Conservation (phyloP, 768 basidiomycete species). For the Saitozyma sp. region DNA sequence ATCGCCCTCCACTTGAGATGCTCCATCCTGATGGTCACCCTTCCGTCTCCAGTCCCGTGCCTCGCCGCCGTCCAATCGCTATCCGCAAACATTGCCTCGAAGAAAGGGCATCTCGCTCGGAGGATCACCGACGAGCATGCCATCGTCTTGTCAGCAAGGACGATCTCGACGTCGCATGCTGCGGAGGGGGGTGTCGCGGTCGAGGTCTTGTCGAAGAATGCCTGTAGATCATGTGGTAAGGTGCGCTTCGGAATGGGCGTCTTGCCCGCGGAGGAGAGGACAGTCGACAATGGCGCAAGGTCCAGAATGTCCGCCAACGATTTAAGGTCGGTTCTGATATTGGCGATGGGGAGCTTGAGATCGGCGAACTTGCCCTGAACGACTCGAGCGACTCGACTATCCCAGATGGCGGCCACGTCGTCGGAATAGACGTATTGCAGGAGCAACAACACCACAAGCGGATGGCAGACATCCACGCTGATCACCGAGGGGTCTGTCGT, state of each 20-base stretch:
- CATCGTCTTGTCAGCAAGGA: conserved; percentile 66
- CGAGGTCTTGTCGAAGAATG: conserved; percentile 57
- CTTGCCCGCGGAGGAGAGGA: conserved; percentile 67
- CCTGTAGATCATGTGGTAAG: conserved; percentile 58
- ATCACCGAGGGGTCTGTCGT: conserved; percentile 16
- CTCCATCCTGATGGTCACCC: conserved; percentile 65
- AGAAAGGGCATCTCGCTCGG: conserved; percentile 79
- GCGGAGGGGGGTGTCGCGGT: background rate
- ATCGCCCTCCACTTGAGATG: conserved; percentile 75
- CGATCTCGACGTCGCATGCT: conserved; percentile 65
- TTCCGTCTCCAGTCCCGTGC: conserved; percentile 58
- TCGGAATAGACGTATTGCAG: conserved; percentile 88
- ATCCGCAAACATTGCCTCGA: conserved; percentile 78
- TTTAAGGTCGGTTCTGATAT: conserved; percentile 67
- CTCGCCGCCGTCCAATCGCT: conserved; percentile 74
- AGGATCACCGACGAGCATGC: conserved; percentile 70
- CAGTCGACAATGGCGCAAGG: conserved; percentile 60
- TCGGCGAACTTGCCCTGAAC: conserved; percentile 55
- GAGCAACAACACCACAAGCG: conserved; percentile 71
- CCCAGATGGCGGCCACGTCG: conserved; percentile 78
- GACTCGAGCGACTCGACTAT: conserved; percentile 62
- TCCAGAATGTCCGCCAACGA: conserved; percentile 62
- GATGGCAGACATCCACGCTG: conserved; percentile 61
- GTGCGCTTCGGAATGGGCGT: conserved; percentile 57
- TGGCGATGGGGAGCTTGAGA: conserved; percentile 50